Percentiles rank a stretch among this genome's conserved stretches.
phyloP scores from a whole-genome alignment of 2,329 filamentous ascomycete species.

The Pseudofabraea citricarpa region DNA sequence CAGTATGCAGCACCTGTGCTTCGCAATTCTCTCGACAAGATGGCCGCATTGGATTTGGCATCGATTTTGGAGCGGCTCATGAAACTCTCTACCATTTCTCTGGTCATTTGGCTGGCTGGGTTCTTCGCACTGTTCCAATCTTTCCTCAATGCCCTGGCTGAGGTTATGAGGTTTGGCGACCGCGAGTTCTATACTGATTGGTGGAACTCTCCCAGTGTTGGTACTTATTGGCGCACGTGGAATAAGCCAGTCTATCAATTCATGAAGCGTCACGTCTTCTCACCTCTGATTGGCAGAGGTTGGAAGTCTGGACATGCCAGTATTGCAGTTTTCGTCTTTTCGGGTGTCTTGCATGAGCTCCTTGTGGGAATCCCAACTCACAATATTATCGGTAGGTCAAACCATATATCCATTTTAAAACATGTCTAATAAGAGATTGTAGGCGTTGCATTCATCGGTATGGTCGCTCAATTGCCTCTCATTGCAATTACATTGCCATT shows the following conservation, averaged over 20 bases:
- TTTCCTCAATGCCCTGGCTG: slow-evolving; percentile 83
- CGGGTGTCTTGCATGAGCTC: slow-evolving; percentile 84
- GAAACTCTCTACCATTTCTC: slow-evolving; percentile 91
- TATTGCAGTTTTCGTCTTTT: slow-evolving; percentile 79
- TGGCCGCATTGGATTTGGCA: slow-evolving; percentile 72
- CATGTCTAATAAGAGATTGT: slow-evolving; percentile 12
- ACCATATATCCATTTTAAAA: not conserved
- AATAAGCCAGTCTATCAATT: slow-evolving; percentile 97
- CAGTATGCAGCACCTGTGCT: slow-evolving; percentile 92
- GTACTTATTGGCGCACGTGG: slow-evolving; percentile 92
- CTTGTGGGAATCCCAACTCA: slow-evolving; percentile 93
- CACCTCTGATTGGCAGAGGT: slow-evolving; percentile 79
- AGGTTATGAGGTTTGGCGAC: slow-evolving; percentile 86
- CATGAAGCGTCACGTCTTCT: slow-evolving; percentile 92
- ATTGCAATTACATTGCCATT: slow-evolving; percentile 76
- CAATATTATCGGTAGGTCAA: slow-evolving; percentile 70
- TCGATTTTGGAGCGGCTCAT: slow-evolving; percentile 85
- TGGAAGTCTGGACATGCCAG: slow-evolving; percentile 69
- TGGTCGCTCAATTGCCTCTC: slow-evolving; percentile 88
- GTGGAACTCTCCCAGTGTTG: slow-evolving; percentile 91
- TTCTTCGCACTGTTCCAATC: slow-evolving; percentile 98
- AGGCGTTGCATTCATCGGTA: slow-evolving; percentile 90
- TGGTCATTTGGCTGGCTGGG: slow-evolving; percentile 94
- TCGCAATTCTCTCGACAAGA: slow-evolving; percentile 83
- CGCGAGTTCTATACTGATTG: slow-evolving; percentile 94